phyloP scores from a whole-genome alignment of 352 stramenopile species.

The Pythium rishiriense region DNA sequence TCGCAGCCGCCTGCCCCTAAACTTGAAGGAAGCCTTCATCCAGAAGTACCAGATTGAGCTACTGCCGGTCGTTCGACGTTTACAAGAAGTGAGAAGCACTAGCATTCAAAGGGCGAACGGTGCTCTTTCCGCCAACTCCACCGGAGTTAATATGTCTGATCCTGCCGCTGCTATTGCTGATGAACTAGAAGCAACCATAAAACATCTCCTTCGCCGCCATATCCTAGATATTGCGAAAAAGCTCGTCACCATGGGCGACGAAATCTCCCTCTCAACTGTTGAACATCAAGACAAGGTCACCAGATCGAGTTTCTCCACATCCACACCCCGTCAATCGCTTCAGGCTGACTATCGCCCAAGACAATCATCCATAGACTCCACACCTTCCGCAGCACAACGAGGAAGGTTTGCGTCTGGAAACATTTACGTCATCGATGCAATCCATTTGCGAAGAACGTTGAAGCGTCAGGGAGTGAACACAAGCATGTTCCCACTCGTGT shows the following conservation, averaged over 20 bases:
- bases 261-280: not conserved
- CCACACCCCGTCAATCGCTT: not conserved
- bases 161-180: slow-evolving; percentile 33
- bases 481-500: slow-evolving; percentile 69
- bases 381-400: slow-evolving; percentile 1
- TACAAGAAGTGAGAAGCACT: slow-evolving; percentile 65
- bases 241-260: slow-evolving; percentile 69
- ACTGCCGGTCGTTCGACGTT: slow-evolving; percentile 52
- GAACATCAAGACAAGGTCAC: not conserved
- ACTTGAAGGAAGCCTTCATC: slow-evolving; percentile 76
- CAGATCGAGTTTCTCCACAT: slow-evolving; percentile 2
- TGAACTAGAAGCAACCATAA: slow-evolving; percentile 54
- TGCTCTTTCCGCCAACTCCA: not conserved
- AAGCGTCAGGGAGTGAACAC: slow-evolving; percentile 65
- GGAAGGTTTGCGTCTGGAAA: slow-evolving; percentile 26
- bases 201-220: slow-evolving; percentile 52
- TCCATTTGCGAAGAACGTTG: slow-evolving; percentile 64
- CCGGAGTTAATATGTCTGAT: slow-evolving; percentile 14
- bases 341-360: slow-evolving; percentile 7
- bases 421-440: slow-evolving; percentile 71
- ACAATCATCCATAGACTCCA: slow-evolving; percentile 41
- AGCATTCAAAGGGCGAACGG: slow-evolving; percentile 27
- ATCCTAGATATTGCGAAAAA: slow-evolving; percentile 54
- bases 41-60: slow-evolving; percentile 62
- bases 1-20: slow-evolving; percentile 45